Conservation (phyloP, 2,329 filamentous ascomycete species). For the Colletotrichum tamarilloi region DNA sequence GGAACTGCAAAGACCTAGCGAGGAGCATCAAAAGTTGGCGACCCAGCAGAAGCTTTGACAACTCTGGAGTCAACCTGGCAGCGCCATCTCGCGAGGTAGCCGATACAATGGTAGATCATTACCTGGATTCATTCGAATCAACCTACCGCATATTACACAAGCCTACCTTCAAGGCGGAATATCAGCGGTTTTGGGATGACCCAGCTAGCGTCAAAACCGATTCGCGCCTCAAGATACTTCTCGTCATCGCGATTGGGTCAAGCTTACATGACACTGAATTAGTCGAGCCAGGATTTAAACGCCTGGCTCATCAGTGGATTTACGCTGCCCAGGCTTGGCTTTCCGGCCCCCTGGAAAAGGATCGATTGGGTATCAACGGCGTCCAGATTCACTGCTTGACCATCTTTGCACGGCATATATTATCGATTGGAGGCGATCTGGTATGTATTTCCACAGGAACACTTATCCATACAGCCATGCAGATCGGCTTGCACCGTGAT, state of each 20-base stretch:
- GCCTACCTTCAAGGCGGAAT: slow-evolving; percentile 63
- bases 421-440: slow-evolving; percentile 52
- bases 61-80: slow-evolving; percentile 38
- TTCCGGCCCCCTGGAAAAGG: slow-evolving; percentile 50
- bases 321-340: slow-evolving; percentile 55
- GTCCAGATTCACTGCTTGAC: slow-evolving; percentile 54
- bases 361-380: slow-evolving; percentile 43
- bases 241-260: slow-evolving; percentile 54
- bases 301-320: slow-evolving; percentile 50
- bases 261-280: slow-evolving; percentile 43
- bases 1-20: not conserved
- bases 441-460: slow-evolving; percentile 55
- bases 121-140: slow-evolving; percentile 62
- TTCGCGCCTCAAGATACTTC: slow-evolving; percentile 49
- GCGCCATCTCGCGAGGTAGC: slow-evolving; percentile 45
- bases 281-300: slow-evolving; percentile 40
- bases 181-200: slow-evolving; percentile 57
- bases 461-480: slow-evolving; percentile 54
- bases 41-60: slow-evolving; percentile 44
- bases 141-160: slow-evolving; percentile 63
- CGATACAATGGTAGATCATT: slow-evolving; percentile 55
- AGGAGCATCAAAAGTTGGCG: slow-evolving; percentile 22
- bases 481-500: slow-evolving; percentile 57
- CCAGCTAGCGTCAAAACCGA: slow-evolving; percentile 39
- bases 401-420: slow-evolving; percentile 53